Base-by-base conservation (phyloP, 176 grass and related monocot species). In the Triticum dicoccoides region DNA sequence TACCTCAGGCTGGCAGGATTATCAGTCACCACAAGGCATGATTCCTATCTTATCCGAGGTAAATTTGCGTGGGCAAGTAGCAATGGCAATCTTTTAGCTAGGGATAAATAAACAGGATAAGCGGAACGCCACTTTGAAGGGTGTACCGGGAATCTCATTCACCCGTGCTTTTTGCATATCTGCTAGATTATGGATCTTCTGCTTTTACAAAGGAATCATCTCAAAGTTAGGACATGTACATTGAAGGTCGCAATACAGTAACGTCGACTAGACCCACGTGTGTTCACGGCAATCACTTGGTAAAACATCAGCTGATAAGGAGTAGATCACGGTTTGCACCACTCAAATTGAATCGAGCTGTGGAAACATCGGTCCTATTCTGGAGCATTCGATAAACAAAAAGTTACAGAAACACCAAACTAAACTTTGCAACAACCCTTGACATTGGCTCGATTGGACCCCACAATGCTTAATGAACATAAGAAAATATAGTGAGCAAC, bases 191-290 rank as follows among this genome's bases (percentile, higher is more conserved):
- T 83, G 82, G 52, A 85, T 85, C 76, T 74, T 18, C 39, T 25
- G 24, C 71, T 89, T 89, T 80, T 85, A 32, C 76, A 80, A 73
- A 73, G 75, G 66, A 89, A 80, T 89, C 74, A 56, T 15, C 76
- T 41, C 29, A 84, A 65, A 73, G 54, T 17, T 65, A 66, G 14
- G 58, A 18, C 69, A 20, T 10, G 29, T 21, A 14, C 14, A 32
- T 61, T 72, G 77, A 63, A 35, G 27, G 52, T 61, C 34, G 76
- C 71, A 11, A 9, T 7, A 9, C 41, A 13, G 35, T 13, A 64
- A 42, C 39, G 29, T 45, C n/a, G 69, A 63, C 56, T 47, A 15
- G 69, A 9, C 9, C 24, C 56, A 84, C 17, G 34, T 86, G 47
- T 86, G 23, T 69, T 15, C 76, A 33, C 49, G 4, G 1, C 33